These are phyloP conservation scores for Penicillium crystallinum DNA, from an alignment of 495 filamentous ascomycete species.

Conservation along the genomic window DNA sequence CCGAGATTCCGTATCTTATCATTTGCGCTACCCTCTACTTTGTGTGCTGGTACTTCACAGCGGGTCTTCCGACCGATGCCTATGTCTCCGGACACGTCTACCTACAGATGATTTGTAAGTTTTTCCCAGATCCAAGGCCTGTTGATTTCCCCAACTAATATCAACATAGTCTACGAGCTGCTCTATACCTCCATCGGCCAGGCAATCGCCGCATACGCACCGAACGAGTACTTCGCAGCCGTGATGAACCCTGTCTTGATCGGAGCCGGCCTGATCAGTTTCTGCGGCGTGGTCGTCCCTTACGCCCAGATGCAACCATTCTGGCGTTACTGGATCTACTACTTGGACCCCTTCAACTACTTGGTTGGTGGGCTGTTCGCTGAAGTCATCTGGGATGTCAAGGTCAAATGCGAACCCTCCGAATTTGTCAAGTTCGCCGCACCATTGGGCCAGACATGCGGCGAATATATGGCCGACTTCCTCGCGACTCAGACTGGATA, in stretches of 20 bases:
- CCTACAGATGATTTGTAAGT: conserved; percentile 45
- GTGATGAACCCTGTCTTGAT: conserved; percentile 50
- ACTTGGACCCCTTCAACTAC: conserved; percentile 53
- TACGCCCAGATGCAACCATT: conserved; percentile 47
- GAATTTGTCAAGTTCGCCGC: conserved; percentile 61
- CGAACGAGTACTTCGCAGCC: conserved; percentile 50
- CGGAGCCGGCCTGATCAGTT: conserved; percentile 47
- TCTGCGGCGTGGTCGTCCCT: conserved; percentile 52
- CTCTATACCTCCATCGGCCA: conserved; percentile 42
- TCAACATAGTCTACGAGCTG: conserved; percentile 40
- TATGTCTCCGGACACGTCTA: conserved; percentile 44
- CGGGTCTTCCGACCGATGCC: conserved; percentile 41
- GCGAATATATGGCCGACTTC: conserved; percentile 59
- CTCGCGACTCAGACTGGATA: conserved; percentile 50
- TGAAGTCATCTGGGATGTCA: conserved; percentile 35
- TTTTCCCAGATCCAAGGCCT: too few relatives aligned
- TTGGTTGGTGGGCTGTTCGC: conserved; percentile 45
- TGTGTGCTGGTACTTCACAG: conserved; percentile 55
- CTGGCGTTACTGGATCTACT: conserved; percentile 59
- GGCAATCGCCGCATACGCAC: conserved; percentile 50
- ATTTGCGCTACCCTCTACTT: conserved; percentile 55
- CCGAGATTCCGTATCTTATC: conserved; percentile 57
- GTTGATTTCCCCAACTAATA: background rate
- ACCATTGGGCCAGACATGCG: conserved; percentile 59
- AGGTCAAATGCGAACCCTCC: conserved; percentile 50